Percentiles rank a stretch among this genome's conserved stretches.
These are phyloP conservation scores for Erigeron philadelphicus DNA, from an alignment of 140 eudicot genomes.

Conservation along the genomic window DNA sequence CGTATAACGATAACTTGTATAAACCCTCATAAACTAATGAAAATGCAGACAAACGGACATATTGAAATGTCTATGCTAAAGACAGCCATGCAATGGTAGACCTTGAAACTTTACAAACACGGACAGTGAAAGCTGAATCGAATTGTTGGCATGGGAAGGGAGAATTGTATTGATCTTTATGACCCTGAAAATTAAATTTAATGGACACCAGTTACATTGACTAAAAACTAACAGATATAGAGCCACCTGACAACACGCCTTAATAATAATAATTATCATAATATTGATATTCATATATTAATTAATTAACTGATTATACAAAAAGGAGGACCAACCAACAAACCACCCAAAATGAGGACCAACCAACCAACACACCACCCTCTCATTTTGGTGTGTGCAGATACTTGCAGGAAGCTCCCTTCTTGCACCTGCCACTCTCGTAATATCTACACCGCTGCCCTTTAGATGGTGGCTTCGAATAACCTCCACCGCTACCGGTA, in stretches of 20 bases:
- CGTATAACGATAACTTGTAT: too few relatives aligned
- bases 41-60: too few relatives aligned
- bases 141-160: background rate
- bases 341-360: conserved; percentile 1
- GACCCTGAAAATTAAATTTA: conserved; percentile 20
- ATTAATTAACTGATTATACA: conserved; percentile 32
- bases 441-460: conserved; percentile 69
- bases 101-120: background rate
- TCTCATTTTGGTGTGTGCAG: conserved; percentile 54
- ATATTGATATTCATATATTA: background rate
- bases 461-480: conserved; percentile 41
- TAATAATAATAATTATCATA: conserved; percentile 19
- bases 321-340: conserved; percentile 26
- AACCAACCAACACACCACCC: conserved; percentile 24
- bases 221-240: conserved; percentile 24
- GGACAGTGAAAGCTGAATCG: background rate
- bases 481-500: conserved; percentile 43
- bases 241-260: conserved; percentile 30
- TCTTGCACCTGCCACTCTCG: conserved; percentile 72
- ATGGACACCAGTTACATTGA: conserved; percentile 24
- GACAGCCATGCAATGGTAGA: background rate
- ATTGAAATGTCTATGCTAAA: too few relatives aligned
- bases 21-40: too few relatives aligned
- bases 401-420: conserved; percentile 71
- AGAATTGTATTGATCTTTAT: conserved; percentile 21